phyloP scores from a whole-genome alignment of 306 rosid species.

The Carpinus fangiana region DNA sequence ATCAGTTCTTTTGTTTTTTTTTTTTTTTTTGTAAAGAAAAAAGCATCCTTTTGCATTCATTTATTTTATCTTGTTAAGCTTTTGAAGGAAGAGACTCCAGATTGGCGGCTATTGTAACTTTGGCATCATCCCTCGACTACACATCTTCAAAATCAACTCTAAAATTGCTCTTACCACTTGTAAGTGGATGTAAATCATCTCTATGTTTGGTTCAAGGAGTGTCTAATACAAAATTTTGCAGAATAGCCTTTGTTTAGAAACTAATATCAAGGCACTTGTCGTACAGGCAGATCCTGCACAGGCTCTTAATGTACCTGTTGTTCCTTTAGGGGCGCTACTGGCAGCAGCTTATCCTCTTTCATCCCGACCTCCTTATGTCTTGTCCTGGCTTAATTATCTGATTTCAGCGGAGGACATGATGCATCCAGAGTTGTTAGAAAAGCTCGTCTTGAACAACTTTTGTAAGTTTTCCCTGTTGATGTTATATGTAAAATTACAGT shows the following conservation, averaged over 20 bases:
- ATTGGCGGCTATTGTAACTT: slow-evolving; percentile 84
- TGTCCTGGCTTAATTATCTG: slow-evolving; percentile 78
- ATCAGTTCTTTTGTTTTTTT: background rate
- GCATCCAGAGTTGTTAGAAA: slow-evolving; percentile 82
- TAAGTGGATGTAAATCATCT: slow-evolving; percentile 48
- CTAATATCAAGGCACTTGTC: slow-evolving; percentile 41
- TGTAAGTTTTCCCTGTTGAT: slow-evolving; percentile 56
- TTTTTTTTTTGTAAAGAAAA: background rate
- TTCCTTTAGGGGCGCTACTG: slow-evolving; percentile 85
- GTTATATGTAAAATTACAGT: slow-evolving; percentile 13
- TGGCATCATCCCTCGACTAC: slow-evolving; percentile 95
- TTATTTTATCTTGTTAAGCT: slow-evolving; percentile 46
- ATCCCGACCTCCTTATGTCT: slow-evolving; percentile 70
- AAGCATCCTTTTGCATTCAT: background rate
- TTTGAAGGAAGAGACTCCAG: slow-evolving; percentile 71
- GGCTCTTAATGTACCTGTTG: slow-evolving; percentile 89
- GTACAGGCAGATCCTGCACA: slow-evolving; percentile 98
- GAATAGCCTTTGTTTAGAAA: slow-evolving; percentile 19
- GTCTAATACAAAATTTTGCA: slow-evolving; percentile 4
- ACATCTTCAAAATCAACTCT: slow-evolving; percentile 86
- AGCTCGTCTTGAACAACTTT: slow-evolving; percentile 89
- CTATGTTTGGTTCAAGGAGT: slow-evolving; percentile 10
- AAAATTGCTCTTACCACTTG: slow-evolving; percentile 87
- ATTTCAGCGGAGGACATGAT: slow-evolving; percentile 96
- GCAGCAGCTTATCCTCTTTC: slow-evolving; percentile 93